phyloP scores from a whole-genome alignment of 208 protist species.

The Naegleria fowleri region DNA sequence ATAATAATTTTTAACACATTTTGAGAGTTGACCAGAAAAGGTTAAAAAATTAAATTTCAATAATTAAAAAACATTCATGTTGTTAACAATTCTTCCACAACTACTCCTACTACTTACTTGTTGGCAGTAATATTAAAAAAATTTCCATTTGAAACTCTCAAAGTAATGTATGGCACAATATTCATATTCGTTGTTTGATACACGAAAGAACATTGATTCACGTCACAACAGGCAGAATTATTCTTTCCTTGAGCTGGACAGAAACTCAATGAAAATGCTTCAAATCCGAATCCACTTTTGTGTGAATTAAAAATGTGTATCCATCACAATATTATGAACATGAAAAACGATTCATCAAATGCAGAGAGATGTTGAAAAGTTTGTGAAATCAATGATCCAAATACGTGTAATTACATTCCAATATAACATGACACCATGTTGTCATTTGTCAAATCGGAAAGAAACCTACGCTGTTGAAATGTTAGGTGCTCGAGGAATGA shows the following conservation, averaged over 20 bases:
- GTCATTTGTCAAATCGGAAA: no score
- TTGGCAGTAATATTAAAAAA: not conserved
- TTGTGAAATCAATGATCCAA: no score
- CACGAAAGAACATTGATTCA: not conserved
- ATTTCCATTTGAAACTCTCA: not conserved
- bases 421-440: no score
- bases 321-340: no score
- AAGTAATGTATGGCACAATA: not conserved
- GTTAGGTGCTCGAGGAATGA: not conserved
- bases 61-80: no score
- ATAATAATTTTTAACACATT: no score
- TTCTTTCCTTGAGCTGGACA: not conserved
- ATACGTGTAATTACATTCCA: no score
- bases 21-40: no score
- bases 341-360: no score
- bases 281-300: not conserved
- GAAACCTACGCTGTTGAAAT: not conserved
- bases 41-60: no score
- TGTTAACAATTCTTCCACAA: no score
- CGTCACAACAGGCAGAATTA: not conserved
- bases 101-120: not conserved
- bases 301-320: not conserved
- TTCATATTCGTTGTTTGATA: not conserved
- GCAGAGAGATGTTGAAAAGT: no score
- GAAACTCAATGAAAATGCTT: not conserved